Percentiles rank a stretch among this genome's conserved stretches.
These are phyloP conservation scores for Penicillium sp. DNA, from an alignment of 2,329 filamentous ascomycete species.

Conservation along the genomic window DNA sequence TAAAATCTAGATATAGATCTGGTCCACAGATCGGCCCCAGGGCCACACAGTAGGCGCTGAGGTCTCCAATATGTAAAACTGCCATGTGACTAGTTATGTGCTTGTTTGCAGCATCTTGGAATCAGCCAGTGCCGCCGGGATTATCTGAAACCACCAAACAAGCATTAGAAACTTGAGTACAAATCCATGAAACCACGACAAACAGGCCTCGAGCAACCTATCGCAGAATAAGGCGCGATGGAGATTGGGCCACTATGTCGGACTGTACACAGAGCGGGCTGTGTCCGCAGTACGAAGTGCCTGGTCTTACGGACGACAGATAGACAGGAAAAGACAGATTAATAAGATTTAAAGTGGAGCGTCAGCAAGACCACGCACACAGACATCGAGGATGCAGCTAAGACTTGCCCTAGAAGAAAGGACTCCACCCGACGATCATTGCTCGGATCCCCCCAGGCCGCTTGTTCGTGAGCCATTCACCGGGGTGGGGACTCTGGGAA, in stretches of 20 bases:
- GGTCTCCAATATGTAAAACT: neutral
- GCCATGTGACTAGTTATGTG: conserved; percentile 6
- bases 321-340: neutral
- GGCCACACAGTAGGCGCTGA: neutral
- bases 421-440: conserved; percentile 14
- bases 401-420: conserved; percentile 4
- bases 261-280: neutral
- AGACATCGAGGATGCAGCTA: conserved; percentile 3
- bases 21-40: too few relatives aligned
- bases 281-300: neutral
- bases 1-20: neutral
- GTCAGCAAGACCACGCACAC: conserved; percentile 3
- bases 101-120: conserved; percentile 5
- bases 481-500: conserved; percentile 5
- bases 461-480: conserved; percentile 7
- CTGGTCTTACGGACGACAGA: neutral
- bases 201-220: conserved; percentile 6
- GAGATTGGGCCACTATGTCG: neutral
- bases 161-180: neutral
- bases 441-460: conserved; percentile 10
- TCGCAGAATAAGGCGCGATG: neutral
- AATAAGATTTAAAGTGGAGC: neutral
- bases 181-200: neutral
- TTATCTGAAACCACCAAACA: conserved; percentile 1
- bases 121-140: neutral